phyloP scores from a whole-genome alignment of 2,329 filamentous ascomycete genomes.

The Arthrobotrys pseudoclavata region DNA sequence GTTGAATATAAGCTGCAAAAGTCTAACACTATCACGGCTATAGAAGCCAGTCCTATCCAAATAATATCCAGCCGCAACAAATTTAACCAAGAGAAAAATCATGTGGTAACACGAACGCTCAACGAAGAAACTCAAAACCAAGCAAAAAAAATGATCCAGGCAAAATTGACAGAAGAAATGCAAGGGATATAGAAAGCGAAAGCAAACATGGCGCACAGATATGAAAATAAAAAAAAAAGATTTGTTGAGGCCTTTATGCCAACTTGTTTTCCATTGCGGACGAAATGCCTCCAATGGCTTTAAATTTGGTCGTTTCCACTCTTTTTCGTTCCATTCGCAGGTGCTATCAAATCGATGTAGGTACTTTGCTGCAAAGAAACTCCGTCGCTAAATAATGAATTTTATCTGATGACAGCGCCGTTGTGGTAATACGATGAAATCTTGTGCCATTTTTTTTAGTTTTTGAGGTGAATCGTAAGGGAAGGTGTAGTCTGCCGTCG shows the following conservation, averaged over 20 bases:
- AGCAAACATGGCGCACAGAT: constrained; percentile 29
- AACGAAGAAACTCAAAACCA: constrained; percentile 31
- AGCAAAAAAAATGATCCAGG: constrained; percentile 34
- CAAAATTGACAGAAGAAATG: constrained; percentile 33
- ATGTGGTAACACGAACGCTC: constrained; percentile 30
- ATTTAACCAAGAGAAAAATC: constrained; percentile 7
- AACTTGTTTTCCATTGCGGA: constrained; percentile 9
- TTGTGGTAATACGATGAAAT: constrained; percentile 31
- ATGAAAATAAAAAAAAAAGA: constrained; percentile 42
- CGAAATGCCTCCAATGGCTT: constrained; percentile 16
- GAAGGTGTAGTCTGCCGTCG: neutral
- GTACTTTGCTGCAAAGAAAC: constrained; percentile 27
- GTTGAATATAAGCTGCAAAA: neutral
- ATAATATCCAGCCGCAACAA: constrained; percentile 27
- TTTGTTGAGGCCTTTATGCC: constrained; percentile 30
- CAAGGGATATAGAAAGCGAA: constrained; percentile 40
- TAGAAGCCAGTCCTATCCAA: constrained; percentile 32
- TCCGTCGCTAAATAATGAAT: constrained; percentile 46
- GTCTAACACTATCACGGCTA: constrained; percentile 15
- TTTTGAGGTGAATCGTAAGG: neutral
- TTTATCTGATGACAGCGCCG: constrained; percentile 13
- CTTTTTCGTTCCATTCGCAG: constrained; percentile 12
- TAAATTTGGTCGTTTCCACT: constrained; percentile 9
- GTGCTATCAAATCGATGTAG: constrained; percentile 21
- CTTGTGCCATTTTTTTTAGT: neutral